These are phyloP conservation scores for Linderniella brevidens DNA, from an alignment of 257 asterid genomes.

Conservation along the genomic window DNA sequence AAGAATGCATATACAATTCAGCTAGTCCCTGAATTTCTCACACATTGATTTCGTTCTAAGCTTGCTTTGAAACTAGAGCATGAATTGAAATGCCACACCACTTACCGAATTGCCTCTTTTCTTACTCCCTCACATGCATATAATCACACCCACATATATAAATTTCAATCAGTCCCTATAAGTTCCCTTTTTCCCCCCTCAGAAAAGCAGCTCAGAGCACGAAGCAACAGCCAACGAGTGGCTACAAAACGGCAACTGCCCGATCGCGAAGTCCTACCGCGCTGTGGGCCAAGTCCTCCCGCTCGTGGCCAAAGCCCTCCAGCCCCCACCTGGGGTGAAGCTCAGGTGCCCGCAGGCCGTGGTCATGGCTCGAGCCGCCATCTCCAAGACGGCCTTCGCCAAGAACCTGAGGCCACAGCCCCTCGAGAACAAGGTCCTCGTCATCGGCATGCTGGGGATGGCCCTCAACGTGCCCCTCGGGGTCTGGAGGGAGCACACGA, in stretches of 20 bases:
- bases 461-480: conserved; percentile 85
- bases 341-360: conserved; percentile 64
- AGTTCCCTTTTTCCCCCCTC: conserved; percentile 8
- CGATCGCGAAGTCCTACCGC: conserved; percentile 81
- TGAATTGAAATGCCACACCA: no score
- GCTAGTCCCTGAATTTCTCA: no score
- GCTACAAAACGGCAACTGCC: conserved; percentile 78
- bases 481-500: conserved; percentile 87
- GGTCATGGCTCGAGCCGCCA: conserved; percentile 68
- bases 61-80: no score
- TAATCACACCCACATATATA: no score
- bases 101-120: no score
- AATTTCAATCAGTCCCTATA: no score
- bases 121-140: no score
- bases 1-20: no score
- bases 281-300: conserved; percentile 72
- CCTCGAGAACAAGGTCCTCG: conserved; percentile 57
- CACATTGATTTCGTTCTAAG: no score
- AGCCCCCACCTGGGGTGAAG: conserved; percentile 76
- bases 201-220: conserved; percentile 50
- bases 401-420: conserved; percentile 88
- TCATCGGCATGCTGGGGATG: conserved; percentile 65
- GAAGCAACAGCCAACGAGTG: conserved; percentile 73
- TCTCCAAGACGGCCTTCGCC: conserved; percentile 66
- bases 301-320: conserved; percentile 64